These are phyloP conservation scores for Xylaria grammica DNA, from an alignment of 495 filamentous ascomycete genomes.

Conservation along the genomic window DNA sequence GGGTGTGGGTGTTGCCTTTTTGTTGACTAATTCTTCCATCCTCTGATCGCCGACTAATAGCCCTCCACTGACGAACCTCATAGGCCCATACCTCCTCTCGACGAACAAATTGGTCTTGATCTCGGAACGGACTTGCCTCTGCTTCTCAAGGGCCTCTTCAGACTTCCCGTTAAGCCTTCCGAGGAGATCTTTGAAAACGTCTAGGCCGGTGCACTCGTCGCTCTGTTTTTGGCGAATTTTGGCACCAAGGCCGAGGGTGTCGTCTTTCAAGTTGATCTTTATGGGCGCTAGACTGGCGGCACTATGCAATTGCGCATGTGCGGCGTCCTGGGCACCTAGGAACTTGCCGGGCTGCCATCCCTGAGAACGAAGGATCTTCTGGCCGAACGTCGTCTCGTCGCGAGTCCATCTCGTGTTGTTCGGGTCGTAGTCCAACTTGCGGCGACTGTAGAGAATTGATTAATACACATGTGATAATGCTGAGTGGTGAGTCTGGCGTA, in stretches of 20 bases:
- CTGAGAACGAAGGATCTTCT: slow-evolving; percentile 81
- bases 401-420: slow-evolving; percentile 92
- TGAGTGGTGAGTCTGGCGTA: slow-evolving; percentile 5
- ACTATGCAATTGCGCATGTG: slow-evolving; percentile 75
- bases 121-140: slow-evolving; percentile 65
- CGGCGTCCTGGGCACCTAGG: slow-evolving; percentile 74
- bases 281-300: slow-evolving; percentile 79
- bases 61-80: slow-evolving; percentile 83
- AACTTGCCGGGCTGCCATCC: slow-evolving; percentile 87
- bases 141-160: slow-evolving; percentile 67
- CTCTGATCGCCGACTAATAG: slow-evolving; percentile 70
- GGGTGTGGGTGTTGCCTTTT: slow-evolving; percentile 5
- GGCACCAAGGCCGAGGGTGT: slow-evolving; percentile 86
- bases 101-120: slow-evolving; percentile 69
- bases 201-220: slow-evolving; percentile 79
- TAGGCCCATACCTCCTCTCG: slow-evolving; percentile 70
- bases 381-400: slow-evolving; percentile 81
- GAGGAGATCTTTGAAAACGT: slow-evolving; percentile 80
- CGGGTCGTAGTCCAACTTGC: slow-evolving; percentile 84
- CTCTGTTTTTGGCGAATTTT: slow-evolving; percentile 63
- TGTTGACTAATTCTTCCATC: slow-evolving; percentile 36
- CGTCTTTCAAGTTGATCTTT: slow-evolving; percentile 80
- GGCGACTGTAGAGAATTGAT: slow-evolving; percentile 59
- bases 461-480: slow-evolving; percentile 28
- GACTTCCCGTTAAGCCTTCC: slow-evolving; percentile 89